A percentile compares a stretch with the other conserved stretches of the same genome.
Evolutionary conservation across 2,329 filamentous ascomycete species (phyloP).

Genomic region (Myriosclerotinia duriaeana): DNA sequence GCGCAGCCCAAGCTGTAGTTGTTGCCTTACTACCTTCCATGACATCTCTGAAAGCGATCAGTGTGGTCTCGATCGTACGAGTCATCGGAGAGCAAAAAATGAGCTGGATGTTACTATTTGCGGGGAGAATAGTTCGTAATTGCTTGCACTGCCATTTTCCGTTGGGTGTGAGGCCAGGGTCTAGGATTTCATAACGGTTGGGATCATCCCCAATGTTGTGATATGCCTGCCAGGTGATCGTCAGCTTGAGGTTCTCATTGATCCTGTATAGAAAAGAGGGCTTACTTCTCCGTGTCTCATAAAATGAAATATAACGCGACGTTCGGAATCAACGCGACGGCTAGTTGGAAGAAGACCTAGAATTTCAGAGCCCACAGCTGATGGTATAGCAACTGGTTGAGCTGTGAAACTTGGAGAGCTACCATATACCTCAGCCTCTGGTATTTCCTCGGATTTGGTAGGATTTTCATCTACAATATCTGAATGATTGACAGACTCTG

Average conservation of each 20-base stretch:
- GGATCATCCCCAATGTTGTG: background rate
- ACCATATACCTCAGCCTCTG: no score
- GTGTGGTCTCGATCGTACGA: background rate
- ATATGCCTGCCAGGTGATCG: background rate
- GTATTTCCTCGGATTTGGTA: no score
- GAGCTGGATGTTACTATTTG: background rate
- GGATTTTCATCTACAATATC: no score
- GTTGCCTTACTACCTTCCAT: background rate
- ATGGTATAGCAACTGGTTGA: background rate
- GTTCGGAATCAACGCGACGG: background rate
- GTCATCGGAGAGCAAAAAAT: conserved; percentile 4
- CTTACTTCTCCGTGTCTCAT: background rate
- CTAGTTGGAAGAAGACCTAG: background rate
- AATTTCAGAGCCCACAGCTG: background rate
- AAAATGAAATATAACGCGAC: background rate
- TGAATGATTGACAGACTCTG: no score
- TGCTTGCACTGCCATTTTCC: background rate
- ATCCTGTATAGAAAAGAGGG: background rate
- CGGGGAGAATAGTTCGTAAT: background rate
- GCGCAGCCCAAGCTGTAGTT: background rate
- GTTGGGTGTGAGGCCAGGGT: conserved; percentile 1
- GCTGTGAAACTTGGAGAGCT: no score
- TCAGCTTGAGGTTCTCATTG: background rate
- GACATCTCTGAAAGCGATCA: background rate
- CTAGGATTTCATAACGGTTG: background rate